Base-by-base conservation (phyloP, 306 rosid genomes). In the Castanopsis chinensis region DNA sequence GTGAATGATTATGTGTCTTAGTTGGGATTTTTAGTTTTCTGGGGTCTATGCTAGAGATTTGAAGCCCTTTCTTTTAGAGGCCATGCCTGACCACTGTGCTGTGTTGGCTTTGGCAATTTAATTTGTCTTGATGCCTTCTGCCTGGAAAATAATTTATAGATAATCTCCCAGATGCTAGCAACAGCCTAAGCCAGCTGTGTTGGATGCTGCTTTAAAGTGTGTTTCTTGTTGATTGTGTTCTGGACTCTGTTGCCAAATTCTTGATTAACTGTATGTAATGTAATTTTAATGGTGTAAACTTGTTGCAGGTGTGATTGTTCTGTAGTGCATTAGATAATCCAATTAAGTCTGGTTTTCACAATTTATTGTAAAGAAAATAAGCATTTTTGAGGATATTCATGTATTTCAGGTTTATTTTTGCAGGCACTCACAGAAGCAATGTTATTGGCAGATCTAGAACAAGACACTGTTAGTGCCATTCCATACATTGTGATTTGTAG, bases 401-500 rank as follows among this genome's bases (percentile, higher is more conserved):
- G 72, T 77, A 28, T 45, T 45, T 76, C 43, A 71, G 74, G 72
- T 72, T 79, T 85, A 75, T 83, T 83, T 87, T 81, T 91, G 85
- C 88, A 95, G 99, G 86, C 85, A 17, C 86, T 95, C 79, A 74
- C 96, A 17, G 99, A 95, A 86, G 99, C 99, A 84, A 67, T 91
- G 94, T 65, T 95, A 79, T 87, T 95, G 87, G 86, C 91, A 19
- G 99, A 95, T 87, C 73, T 95, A 69, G 97, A 91, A 49, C 85
- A 85, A 82, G 91, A 95, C 82, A 95, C 99, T 57, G 99, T 95
- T 55, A 77, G 90, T 90, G 71, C 68, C 33, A 56, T 84, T 87
- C 77, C 49, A n/a, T 55, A 37, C 30, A 49, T 58, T 76, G 73
- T 74, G 71, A 54, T 73, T 83, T 54, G 25, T 75, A 60, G 54